Evolutionary conservation across 1,139 yeast species (phyloP), one percentile per base, ranked within the genome.

Genomic region (Geotrichum cucujoidarum): DNA sequence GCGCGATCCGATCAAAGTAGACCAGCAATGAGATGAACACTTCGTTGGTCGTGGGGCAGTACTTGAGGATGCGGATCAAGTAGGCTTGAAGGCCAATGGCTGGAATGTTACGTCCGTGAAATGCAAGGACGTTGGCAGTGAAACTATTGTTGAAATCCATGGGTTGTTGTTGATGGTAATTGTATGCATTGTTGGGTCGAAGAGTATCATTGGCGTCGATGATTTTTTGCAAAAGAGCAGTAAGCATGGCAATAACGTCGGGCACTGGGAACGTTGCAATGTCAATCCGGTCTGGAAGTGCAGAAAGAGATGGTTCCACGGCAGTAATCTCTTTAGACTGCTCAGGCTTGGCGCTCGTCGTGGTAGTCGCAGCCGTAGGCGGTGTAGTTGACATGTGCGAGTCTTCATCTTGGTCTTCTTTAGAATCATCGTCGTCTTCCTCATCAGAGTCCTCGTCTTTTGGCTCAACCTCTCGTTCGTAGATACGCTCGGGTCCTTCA

Each of bases 31-130:
- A 83, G 44, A 92, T 72, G 65, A 90, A 92, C 27, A 94, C 97
- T 63, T 94, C 98, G 67, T 90, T 92, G 1, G 98, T 90, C 18
- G 94, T 94, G 0, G 99, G 98, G 66, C 99, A 94, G 67, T 92
- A 94, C 66, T 90, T 90, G 62, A 92, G 77, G 24, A 92, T 94
- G 60, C 98, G 79, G 36, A 88, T 78, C 51, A 92, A 74, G 64
- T 92, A 92, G 14, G 95, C 94, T 61, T 88, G 90, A 45, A 94
- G 74, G 10, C 92, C 80, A 48, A 92, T 92, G 13, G 95, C 96
- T 1, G 99, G 99, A 14, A 92, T 82, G 62, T 90, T 94, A 45
- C 95, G 80, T 16, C 98, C 98, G 64, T 89, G 97, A 64, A 92
- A 92, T 42, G 97, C 94, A 53, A 90, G 69, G 1, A 92, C 90